Evolutionary conservation across 1,284 basidiomycete genomes (phyloP).

Genomic region (Flammula alnicola): DNA sequence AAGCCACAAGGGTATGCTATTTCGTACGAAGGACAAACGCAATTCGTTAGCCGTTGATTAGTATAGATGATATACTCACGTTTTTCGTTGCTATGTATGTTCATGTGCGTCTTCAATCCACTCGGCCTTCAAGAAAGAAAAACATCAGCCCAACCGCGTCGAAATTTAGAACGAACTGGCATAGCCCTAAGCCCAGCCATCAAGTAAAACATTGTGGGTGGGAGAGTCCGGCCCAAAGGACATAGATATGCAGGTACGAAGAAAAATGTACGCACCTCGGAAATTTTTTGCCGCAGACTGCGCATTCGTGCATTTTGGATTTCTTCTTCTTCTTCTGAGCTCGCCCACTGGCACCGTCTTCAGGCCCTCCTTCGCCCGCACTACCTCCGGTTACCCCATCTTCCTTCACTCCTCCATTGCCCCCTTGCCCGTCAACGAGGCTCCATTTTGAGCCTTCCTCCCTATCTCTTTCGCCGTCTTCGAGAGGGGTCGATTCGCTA

Average conservation of each 20-base stretch:
- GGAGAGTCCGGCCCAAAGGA: neutral
- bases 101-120: constrained; percentile 69
- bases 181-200: neutral
- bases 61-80: constrained; percentile 44
- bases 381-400: neutral
- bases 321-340: constrained; percentile 44
- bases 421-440: neutral
- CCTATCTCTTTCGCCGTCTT: neutral
- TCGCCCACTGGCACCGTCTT: neutral
- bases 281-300: constrained; percentile 60
- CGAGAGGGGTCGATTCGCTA: neutral
- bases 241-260: neutral
- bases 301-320: constrained; percentile 57
- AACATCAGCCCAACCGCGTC: neutral
- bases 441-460: no score
- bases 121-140: constrained; percentile 45
- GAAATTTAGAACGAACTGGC: neutral
- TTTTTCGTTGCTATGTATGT: constrained; percentile 65
- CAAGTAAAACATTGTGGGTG: neutral
- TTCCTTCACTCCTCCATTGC: neutral
- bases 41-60: neutral
- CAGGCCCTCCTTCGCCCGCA: neutral
- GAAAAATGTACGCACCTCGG: constrained; percentile 45
- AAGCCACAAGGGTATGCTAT: constrained; percentile 48
- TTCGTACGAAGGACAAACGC: constrained; percentile 23